Percentiles rank a stretch among this genome's conserved stretches.
These are phyloP conservation scores for Picea sitchensis DNA, from an alignment of 75 land plant species.

Conservation along the genomic window DNA sequence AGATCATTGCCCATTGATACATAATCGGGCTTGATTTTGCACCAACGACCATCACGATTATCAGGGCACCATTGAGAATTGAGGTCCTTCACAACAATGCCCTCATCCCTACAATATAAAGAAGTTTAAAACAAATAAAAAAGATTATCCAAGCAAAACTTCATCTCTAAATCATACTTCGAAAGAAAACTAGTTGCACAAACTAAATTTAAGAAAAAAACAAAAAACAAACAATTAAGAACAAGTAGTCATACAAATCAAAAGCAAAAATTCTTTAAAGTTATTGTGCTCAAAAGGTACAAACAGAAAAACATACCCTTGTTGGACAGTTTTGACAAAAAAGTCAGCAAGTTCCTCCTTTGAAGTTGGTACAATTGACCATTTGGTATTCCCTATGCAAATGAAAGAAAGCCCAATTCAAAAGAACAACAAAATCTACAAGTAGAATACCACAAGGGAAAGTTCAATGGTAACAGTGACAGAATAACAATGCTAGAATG, in stretches of 20 bases:
- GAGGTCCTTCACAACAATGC: constrained; percentile 25
- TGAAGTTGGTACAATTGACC: constrained; percentile 17
- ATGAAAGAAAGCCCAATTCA: background rate
- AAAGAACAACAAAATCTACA: background rate
- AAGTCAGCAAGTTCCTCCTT: constrained; percentile 16
- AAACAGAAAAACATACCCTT: constrained; percentile 13
- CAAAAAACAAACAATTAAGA: too few species aligned
- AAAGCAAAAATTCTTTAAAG: background rate
- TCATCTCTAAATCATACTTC: background rate
- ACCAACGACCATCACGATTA: constrained; percentile 37
- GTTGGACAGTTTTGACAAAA: constrained; percentile 15
- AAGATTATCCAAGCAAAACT: background rate
- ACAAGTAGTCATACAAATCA: too few species aligned
- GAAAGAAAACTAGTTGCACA: background rate
- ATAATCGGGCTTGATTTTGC: constrained; percentile 34
- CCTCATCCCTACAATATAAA: constrained; percentile 23
- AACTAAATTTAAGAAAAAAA: background rate
- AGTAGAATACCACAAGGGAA: background rate
- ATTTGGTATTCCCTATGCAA: constrained; percentile 10
- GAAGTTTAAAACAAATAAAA: background rate
- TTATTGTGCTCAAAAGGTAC: background rate
- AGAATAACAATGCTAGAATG: background rate
- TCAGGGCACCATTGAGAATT: constrained; percentile 26
- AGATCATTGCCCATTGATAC: constrained; percentile 22
- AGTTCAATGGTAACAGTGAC: background rate